These are phyloP conservation scores for Primulina huaijiensis DNA, from an alignment of 257 asterid species.

Conservation along the genomic window DNA sequence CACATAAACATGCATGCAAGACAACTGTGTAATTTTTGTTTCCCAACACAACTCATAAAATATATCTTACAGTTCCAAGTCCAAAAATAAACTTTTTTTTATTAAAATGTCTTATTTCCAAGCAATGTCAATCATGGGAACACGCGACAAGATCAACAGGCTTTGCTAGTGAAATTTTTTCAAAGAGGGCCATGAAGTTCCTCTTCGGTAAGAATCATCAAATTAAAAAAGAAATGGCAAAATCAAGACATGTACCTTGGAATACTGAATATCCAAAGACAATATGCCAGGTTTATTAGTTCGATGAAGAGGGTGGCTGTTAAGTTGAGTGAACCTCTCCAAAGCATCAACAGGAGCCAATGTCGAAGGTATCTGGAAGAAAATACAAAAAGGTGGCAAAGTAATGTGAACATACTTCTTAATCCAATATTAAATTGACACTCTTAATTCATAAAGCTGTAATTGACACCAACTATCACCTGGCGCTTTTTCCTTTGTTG, in stretches of 20 bases:
- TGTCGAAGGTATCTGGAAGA: slow-evolving; percentile 62
- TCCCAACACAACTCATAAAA: neutral
- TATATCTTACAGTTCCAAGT: slow-evolving; percentile 3
- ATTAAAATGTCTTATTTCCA: neutral
- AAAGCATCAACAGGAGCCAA: slow-evolving; percentile 72
- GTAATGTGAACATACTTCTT: neutral
- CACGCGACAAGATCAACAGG: too few species aligned
- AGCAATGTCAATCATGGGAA: neutral
- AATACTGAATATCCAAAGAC: slow-evolving; percentile 68
- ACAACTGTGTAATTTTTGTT: neutral
- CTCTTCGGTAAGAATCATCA: neutral
- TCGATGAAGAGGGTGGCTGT: slow-evolving; percentile 86
- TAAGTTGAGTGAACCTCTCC: slow-evolving; percentile 88
- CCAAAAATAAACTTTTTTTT: slow-evolving; percentile 7
- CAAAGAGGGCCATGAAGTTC: slow-evolving; percentile 6
- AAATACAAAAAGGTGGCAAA: slow-evolving; percentile 9
- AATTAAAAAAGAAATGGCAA: neutral
- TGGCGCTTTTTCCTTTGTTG: slow-evolving; percentile 88
- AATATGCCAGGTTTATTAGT: slow-evolving; percentile 95
- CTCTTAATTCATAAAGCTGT: slow-evolving; percentile 15
- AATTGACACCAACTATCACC: slow-evolving; percentile 42
- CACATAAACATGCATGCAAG: slow-evolving; percentile 1
- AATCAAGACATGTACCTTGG: slow-evolving; percentile 51
- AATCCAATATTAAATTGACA: slow-evolving; percentile 9
- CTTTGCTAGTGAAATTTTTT: slow-evolving; percentile 4